These are phyloP conservation scores for Phialophora tarda DNA, from an alignment of 2,329 filamentous ascomycete species.

Conservation along the genomic window DNA sequence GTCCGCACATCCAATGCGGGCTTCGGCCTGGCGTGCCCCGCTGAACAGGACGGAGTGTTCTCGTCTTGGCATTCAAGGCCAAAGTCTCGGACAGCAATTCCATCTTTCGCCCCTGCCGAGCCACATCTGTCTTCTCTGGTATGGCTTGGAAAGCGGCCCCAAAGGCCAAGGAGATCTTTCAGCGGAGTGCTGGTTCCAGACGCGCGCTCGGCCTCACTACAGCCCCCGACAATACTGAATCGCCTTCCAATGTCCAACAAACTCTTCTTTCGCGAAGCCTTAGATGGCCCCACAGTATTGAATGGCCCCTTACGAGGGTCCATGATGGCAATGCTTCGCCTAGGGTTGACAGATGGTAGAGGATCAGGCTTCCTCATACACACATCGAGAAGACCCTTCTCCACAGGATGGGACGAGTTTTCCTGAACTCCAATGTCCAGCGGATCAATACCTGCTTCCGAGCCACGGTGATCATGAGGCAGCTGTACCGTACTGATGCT, in stretches of 20 bases:
- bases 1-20: slow-evolving; percentile 11
- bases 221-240: slow-evolving; percentile 18
- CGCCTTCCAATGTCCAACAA: slow-evolving; percentile 27
- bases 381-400: slow-evolving; percentile 11
- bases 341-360: slow-evolving; percentile 7
- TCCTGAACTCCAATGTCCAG: background rate
- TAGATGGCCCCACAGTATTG: slow-evolving; percentile 4
- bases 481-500: slow-evolving; percentile 23
- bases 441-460: slow-evolving; percentile 1
- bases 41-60: slow-evolving; percentile 5
- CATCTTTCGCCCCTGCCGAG: slow-evolving; percentile 34
- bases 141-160: slow-evolving; percentile 39
- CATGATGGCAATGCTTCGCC: slow-evolving; percentile 11
- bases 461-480: background rate
- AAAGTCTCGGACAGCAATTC: slow-evolving; percentile 36
- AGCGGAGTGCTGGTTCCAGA: slow-evolving; percentile 27
- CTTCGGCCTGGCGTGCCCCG: slow-evolving; percentile 1
- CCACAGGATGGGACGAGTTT: background rate
- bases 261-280: slow-evolving; percentile 29
- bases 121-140: slow-evolving; percentile 34
- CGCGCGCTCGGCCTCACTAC: slow-evolving; percentile 6
- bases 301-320: background rate
- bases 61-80: slow-evolving; percentile 16
- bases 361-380: slow-evolving; percentile 20
- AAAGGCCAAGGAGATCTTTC: slow-evolving; percentile 34